Percentiles rank a stretch among this genome's conserved stretches.
Conservation (phyloP, 805 yeast species). For the Tetrapisispora fleetii region DNA sequence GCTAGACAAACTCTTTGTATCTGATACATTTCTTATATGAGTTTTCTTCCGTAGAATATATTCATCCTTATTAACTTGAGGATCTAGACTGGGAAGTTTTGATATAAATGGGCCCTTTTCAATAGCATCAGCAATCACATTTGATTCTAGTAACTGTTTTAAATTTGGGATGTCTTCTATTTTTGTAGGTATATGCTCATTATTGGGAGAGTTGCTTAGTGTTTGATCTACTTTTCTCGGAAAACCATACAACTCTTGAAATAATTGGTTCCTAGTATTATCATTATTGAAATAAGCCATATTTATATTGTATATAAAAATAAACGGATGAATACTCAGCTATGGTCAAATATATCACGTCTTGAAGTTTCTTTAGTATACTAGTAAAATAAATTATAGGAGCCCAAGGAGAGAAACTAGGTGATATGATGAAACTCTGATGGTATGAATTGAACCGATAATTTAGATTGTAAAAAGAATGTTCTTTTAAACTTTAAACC, state of each 20-base stretch:
- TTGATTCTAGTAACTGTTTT: slow-evolving; percentile 12
- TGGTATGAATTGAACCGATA: too few species aligned
- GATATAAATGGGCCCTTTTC: neutral
- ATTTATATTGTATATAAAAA: neutral
- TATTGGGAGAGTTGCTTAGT: neutral
- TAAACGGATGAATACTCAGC: neutral
- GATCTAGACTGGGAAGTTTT: neutral
- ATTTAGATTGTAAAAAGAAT: too few species aligned
- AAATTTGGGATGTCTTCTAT: slow-evolving; percentile 18
- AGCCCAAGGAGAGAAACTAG: neutral
- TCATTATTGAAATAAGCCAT: neutral
- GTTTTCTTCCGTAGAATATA: slow-evolving; percentile 17
- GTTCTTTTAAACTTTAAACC: too few species aligned
- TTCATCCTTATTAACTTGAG: neutral
- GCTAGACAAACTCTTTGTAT: slow-evolving; percentile 23
- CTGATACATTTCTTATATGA: slow-evolving; percentile 21
- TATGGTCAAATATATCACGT: neutral
- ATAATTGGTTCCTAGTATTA: neutral
- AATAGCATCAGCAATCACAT: slow-evolving; percentile 13
- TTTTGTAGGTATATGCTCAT: slow-evolving; percentile 11
- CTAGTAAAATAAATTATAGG: neutral
- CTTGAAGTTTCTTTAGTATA: too few species aligned
- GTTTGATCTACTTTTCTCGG: neutral
- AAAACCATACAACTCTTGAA: slow-evolving; percentile 1
- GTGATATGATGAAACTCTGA: too few species aligned